Conservation (phyloP, 352 stramenopile species). For the Pythium sp. region DNA sequence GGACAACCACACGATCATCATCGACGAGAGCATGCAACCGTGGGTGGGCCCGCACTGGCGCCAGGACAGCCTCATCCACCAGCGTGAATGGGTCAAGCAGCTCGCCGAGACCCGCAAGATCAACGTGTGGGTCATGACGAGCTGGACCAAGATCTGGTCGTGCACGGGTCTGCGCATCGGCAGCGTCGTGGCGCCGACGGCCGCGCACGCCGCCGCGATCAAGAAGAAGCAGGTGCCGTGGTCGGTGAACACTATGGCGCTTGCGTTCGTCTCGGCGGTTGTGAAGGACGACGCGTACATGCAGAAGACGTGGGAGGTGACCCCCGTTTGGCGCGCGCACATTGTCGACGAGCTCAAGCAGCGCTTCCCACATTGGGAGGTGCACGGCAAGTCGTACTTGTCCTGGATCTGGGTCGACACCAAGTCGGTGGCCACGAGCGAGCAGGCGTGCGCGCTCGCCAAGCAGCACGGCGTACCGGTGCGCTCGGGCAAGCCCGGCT, state of each 20-base stretch:
- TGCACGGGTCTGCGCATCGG: constrained; percentile 88
- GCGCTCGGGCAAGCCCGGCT: constrained; percentile 83
- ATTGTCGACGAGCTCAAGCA: constrained; percentile 45
- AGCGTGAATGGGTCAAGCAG: constrained; percentile 77
- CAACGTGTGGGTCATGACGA: constrained; percentile 91
- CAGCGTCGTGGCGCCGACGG: constrained; percentile 82
- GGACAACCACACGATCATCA: constrained; percentile 87
- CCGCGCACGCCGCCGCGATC: constrained; percentile 72
- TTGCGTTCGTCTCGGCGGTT: constrained; percentile 83
- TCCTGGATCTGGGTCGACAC: constrained; percentile 91
- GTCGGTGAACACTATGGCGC: constrained; percentile 90
- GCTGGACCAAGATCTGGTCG: constrained; percentile 92
- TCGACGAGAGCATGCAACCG: constrained; percentile 91
- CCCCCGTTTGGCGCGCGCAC: constrained; percentile 70
- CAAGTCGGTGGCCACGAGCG: constrained; percentile 47
- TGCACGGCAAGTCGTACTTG: constrained; percentile 68
- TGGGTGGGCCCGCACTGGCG: constrained; percentile 86
- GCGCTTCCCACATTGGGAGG: constrained; percentile 69
- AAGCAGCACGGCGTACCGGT: constrained; percentile 86
- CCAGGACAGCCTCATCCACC: constrained; percentile 82
- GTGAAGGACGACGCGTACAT: constrained; percentile 80
- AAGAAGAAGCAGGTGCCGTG: constrained; percentile 91
- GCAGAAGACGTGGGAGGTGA: constrained; percentile 83
- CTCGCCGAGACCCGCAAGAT: constrained; percentile 76
- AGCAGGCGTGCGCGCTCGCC: constrained; percentile 64